Evolutionary conservation across 164 flowering plant genomes (phyloP), one percentile per base, ranked within the genome.

Genomic region (Tetracentron sinense): DNA sequence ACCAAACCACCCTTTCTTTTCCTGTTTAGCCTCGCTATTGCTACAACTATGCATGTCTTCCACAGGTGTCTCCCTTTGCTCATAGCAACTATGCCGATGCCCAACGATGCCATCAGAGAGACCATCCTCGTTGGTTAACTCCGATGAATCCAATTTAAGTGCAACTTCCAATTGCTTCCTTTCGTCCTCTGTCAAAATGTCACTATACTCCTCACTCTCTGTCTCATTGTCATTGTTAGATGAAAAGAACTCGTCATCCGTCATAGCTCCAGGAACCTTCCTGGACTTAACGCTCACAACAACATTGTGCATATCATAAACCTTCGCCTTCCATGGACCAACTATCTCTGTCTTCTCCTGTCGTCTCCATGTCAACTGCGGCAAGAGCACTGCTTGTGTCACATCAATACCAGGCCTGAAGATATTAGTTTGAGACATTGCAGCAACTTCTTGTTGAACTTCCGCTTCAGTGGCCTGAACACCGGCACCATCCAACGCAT

Each of bases 351-450:
- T 73, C 60, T 78, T 86, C 79, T 90, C 97, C 68, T 85, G 89
- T 53, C 91, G 81, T 69, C 97, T 79, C 97, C 97, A 90, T 26
- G 89, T 88, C 69, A 79, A 38, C 61, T 90, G 97, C 0, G 97
- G 93, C 63, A 88, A 67, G 26, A 90, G 88, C 59, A 85, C 89
- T 22, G 97, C 97, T 69, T 87, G 80, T 30, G 96, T 90, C 51
- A 90, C 97, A 76, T 90, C 97, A 56, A 90, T 87, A 17, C 97
- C 97, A 14, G 97, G 97, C 78, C 97, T 81, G 69, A 87, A 88
- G 57, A 87, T 88, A 58, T 82, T 90, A 15, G 93, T 90, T 69
- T 83, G 83, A 28, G 89, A 90, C 97, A 90, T 88, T n/a, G 91
- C 79, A 55, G 81, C 74, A 55, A 90, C 95, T 78, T 90, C 97